Conservation (phyloP, 2,329 filamentous ascomycete species). For the Trichoderma koningii region DNA sequence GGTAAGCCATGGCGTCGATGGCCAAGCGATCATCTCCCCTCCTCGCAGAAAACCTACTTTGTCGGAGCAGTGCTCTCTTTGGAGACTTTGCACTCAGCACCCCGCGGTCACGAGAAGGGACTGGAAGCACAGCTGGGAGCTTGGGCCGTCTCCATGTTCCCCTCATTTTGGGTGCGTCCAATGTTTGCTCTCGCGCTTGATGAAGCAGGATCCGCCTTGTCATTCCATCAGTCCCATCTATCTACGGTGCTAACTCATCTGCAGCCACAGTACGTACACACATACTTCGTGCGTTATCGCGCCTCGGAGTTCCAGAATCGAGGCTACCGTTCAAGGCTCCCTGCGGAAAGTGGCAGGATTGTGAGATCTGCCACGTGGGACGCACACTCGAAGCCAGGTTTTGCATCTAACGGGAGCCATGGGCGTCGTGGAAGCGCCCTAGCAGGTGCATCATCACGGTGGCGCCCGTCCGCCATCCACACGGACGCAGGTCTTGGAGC, state of each 20-base stretch:
- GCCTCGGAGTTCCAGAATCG: slow-evolving; percentile 12
- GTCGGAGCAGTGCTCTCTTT: background rate
- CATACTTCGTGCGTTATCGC: background rate
- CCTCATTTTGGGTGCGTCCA: background rate
- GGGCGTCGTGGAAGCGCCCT: slow-evolving; percentile 4
- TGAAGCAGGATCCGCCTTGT: background rate
- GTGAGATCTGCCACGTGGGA: slow-evolving; percentile 27
- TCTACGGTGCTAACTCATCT: no score
- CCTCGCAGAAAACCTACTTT: no score
- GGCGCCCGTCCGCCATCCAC: slow-evolving; percentile 2
- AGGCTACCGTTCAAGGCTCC: slow-evolving; percentile 1
- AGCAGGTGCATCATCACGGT: background rate
- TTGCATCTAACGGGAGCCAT: slow-evolving; percentile 20
- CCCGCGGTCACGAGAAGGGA: background rate
- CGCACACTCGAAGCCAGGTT: slow-evolving; percentile 8
- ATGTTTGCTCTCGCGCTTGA: background rate
- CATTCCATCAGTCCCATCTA: no score
- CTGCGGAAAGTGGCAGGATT: slow-evolving; percentile 20
- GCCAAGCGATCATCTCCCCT: no score
- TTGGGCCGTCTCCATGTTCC: background rate
- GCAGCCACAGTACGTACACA: no score
- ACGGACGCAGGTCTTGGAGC: slow-evolving; percentile 1
- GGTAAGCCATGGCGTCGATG: no score
- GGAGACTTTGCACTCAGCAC: background rate
- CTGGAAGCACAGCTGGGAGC: background rate